phyloP scores from a whole-genome alignment of 2,329 filamentous ascomycete genomes.

The Fusarium redolens region DNA sequence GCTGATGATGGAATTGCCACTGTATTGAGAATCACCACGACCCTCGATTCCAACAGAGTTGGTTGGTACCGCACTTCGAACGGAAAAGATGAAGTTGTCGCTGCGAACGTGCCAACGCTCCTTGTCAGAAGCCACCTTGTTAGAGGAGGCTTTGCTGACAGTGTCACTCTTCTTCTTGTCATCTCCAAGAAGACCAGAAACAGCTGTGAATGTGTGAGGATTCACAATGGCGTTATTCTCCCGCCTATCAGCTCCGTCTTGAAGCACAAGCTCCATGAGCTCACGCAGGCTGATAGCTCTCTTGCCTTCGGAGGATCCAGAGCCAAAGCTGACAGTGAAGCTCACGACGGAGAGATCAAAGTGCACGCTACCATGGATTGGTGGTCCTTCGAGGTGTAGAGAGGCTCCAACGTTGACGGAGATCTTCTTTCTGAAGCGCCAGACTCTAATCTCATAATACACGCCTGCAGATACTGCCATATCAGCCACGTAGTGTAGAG shows the following conservation, averaged over 20 bases:
- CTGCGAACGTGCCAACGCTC: background rate
- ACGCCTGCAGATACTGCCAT: background rate
- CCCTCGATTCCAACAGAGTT: background rate
- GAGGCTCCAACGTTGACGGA: background rate
- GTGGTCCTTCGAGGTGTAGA: background rate
- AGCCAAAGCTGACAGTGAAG: background rate
- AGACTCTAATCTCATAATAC: background rate
- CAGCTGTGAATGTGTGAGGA: background rate
- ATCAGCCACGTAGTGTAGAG: fast-evolving
- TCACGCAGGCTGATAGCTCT: fast-evolving
- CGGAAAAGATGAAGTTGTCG: background rate
- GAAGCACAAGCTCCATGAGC: background rate
- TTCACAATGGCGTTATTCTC: background rate
- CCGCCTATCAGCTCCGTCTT: background rate
- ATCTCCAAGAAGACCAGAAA: background rate
- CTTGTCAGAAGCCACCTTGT: fast-evolving
- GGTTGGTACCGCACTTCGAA: background rate
- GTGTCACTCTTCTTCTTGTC: background rate
- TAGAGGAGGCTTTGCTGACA: fast-evolving
- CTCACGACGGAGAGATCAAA: fast-evolving
- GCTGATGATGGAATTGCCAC: background rate
- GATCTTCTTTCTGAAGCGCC: background rate
- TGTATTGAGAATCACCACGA: fast-evolving
- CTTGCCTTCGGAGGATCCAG: fast-evolving
- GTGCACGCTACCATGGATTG: background rate